A percentile compares a stretch with the other conserved stretches of the same genome.
Conservation (phyloP, 306 rosid species). For the Sicyos edulis region DNA sequence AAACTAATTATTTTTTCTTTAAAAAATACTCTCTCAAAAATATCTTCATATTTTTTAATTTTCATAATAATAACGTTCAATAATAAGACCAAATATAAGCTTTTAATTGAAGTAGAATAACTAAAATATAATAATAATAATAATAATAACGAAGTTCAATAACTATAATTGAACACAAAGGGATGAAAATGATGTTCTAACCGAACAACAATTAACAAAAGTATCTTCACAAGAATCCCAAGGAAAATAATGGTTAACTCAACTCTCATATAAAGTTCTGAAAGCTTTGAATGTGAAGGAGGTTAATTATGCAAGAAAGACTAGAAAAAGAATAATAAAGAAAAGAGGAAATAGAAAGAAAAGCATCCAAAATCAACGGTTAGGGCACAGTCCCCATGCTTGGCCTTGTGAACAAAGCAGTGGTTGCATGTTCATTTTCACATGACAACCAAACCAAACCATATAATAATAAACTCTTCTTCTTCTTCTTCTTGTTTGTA, state of each 20-base stretch:
- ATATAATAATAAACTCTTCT: background rate
- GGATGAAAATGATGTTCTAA: too few relatives aligned
- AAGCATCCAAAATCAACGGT: conserved; percentile 4
- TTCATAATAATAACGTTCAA: too few relatives aligned
- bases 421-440: conserved; percentile 27
- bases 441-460: conserved; percentile 72
- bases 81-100: too few relatives aligned
- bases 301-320: background rate
- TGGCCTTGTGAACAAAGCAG: conserved; percentile 19
- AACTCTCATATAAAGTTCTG: too few relatives aligned
- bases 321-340: background rate
- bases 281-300: too few relatives aligned
- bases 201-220: background rate
- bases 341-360: background rate
- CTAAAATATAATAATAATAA: too few relatives aligned
- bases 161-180: too few relatives aligned
- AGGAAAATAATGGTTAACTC: background rate
- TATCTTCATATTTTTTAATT: too few relatives aligned
- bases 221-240: background rate
- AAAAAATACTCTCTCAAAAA: too few relatives aligned
- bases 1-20: too few relatives aligned
- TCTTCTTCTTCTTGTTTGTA: background rate
- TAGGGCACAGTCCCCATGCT: conserved; percentile 44
- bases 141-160: too few relatives aligned
- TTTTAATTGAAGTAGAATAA: too few relatives aligned